Evolutionary conservation across 768 basidiomycete genomes (phyloP), one percentile per base, ranked within the genome.

Genomic region (Lactarius sp.): DNA sequence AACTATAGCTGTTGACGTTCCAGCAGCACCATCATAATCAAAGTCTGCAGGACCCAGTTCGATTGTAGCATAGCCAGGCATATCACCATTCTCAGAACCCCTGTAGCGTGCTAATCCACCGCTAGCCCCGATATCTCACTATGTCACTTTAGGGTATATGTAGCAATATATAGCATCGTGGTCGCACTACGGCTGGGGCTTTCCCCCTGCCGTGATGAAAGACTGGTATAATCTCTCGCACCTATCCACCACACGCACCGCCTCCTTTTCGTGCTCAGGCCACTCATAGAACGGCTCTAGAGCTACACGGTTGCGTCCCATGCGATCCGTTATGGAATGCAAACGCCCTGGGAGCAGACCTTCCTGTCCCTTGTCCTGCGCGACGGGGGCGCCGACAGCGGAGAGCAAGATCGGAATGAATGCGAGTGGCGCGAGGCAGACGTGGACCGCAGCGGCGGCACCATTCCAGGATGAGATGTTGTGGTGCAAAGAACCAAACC

Each of bases 401-500:
- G 52, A 59, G 6, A 65, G 20, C 27, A 76, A 70, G 65, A 67
- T n/a, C 22, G 84, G 79, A 64, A 89, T 72, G 68, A 77, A 80
- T 22, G 75, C 68, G 0, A 85, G 66, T 3, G 85, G 82, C 16
- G 81, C 81, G n/a, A 94, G 81, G 0, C 81, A 75, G n/a, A 87
- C 71, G 71, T 92, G 83, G 6, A 86, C 83, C 1, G 83, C 79
- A 7, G 87, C 80, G 62, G 88, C 75, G 4, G 91, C 87, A 10
- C 85, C 85, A 70, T 86, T 86, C 75, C 79, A 82, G 7, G 84
- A 71, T 0, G 71, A 68, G 52, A 91, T 87, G 14, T 84, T 76
- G 68, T 90, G 89, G 69, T 88, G 75, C 1, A 77, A 77, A 3
- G 90, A 92, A 60, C 88, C 89, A 37, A 85, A 70, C 27, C 81